Conservation (phyloP, 2,329 filamentous ascomycete species). For the Trichophyton rubrum region DNA sequence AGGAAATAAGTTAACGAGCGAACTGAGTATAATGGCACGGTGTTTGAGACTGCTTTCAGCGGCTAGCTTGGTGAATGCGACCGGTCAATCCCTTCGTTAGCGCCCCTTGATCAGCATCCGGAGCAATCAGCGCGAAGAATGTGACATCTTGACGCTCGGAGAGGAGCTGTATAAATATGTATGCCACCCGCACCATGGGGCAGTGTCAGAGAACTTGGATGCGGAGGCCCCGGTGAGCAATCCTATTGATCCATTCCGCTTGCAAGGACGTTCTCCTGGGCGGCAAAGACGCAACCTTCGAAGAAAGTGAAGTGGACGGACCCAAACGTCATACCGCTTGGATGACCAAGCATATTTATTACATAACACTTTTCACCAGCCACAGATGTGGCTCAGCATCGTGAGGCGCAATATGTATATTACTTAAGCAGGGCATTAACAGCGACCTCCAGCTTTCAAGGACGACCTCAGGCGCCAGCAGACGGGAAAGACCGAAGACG, state of each 20-base stretch:
- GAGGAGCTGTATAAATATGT: not conserved
- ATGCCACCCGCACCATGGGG: not conserved
- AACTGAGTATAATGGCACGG: not conserved
- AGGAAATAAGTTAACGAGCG: conserved; percentile 3
- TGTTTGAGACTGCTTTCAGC: not conserved
- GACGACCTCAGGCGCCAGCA: not conserved
- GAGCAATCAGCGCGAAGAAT: not conserved
- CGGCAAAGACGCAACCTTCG: not conserved
- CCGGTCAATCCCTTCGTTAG: not conserved
- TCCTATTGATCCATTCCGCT: not conserved
- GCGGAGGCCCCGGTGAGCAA: not conserved
- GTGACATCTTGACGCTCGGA: not conserved
- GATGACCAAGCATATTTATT: not conserved
- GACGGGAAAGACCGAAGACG: not conserved
- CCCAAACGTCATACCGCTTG: not conserved
- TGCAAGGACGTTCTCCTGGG: not conserved
- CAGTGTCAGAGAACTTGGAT: not conserved
- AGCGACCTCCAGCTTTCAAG: not conserved
- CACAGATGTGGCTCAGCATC: not conserved
- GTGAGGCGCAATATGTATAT: not conserved
- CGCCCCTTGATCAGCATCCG: not conserved
- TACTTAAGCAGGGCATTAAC: not conserved
- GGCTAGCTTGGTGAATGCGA: not conserved
- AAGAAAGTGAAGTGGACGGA: not conserved
- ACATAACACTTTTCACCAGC: not conserved